These are phyloP conservation scores for Aspergillus sp. DNA, from an alignment of 2,329 filamentous ascomycete genomes.

Conservation along the genomic window DNA sequence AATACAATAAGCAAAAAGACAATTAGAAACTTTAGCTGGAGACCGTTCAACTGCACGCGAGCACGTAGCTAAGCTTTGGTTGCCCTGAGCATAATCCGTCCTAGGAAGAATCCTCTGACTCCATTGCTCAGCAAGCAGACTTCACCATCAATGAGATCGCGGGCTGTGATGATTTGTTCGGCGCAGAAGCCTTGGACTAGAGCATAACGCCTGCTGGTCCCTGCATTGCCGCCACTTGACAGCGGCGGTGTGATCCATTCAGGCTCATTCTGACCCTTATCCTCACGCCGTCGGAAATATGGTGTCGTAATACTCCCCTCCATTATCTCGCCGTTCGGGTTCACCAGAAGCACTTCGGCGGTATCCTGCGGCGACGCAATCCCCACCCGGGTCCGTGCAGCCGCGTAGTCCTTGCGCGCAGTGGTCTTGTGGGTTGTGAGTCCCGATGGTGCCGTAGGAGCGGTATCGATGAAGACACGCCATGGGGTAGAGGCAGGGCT, in stretches of 20 bases:
- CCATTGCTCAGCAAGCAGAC: slow-evolving; percentile 88
- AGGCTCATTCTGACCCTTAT: slow-evolving; percentile 33
- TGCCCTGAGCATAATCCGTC: slow-evolving; percentile 23
- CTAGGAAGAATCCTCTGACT: slow-evolving; percentile 71
- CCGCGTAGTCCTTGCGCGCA: slow-evolving; percentile 67
- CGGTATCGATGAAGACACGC: slow-evolving; percentile 54
- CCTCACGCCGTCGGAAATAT: slow-evolving; percentile 64
- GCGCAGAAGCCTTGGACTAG: slow-evolving; percentile 66
- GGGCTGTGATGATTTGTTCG: slow-evolving; percentile 62
- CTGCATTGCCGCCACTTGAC: slow-evolving; percentile 76
- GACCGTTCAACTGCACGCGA: background rate
- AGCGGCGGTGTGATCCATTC: slow-evolving; percentile 79
- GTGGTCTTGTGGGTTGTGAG: slow-evolving; percentile 89
- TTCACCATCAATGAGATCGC: slow-evolving; percentile 68
- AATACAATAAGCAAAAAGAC: background rate
- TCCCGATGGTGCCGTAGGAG: slow-evolving; percentile 53
- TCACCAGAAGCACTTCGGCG: slow-evolving; percentile 75
- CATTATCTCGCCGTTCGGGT: slow-evolving; percentile 67
- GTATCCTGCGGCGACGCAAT: slow-evolving; percentile 48
- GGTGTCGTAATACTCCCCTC: slow-evolving; percentile 82
- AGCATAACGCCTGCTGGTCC: slow-evolving; percentile 82
- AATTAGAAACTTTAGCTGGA: background rate
- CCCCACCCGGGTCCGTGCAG: slow-evolving; percentile 61
- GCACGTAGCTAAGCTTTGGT: background rate
- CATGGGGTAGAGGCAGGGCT: slow-evolving; percentile 34